Evolutionary conservation across 495 filamentous ascomycete genomes (phyloP), one percentile per base, ranked within the genome.

Genomic region (Penicillium coffeae): DNA sequence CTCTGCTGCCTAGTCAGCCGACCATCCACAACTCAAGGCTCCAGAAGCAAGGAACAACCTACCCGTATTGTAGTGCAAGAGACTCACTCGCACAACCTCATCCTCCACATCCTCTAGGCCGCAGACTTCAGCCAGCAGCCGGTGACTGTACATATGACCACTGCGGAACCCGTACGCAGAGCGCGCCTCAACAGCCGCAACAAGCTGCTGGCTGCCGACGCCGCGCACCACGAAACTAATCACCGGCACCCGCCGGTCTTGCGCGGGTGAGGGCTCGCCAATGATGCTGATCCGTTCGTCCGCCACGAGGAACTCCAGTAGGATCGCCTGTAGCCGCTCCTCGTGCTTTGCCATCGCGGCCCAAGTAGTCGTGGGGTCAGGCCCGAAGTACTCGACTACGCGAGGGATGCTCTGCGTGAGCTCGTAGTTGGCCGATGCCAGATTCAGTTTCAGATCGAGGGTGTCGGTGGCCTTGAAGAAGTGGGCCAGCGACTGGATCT

Each of bases 41-140:
- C 47, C 42, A 27, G 33, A 48, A 38, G 25, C 25, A 30, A 30
- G 25, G 25, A 30, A 30, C 14, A 45, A 20, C 78, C 76, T 56
- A 83, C 84, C 66, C 6, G 81, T 88, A 58, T 89, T 90, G 68
- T 89, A 89, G 70, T 88, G 85, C 62, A 85, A 76, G 70, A 87
- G 71, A 55, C 78, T 84, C 30, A 88, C 82, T 60, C 86, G 77
- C 13, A 87, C 75, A 15, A 89, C 81, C 1, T 84, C 86, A 51
- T 84, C 80, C 34, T 71, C 60, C 33, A 60, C 50, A 51, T 67
- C 60, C 32, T 51, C 74, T 45, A 87, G 51, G 2, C 76, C 76
- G 21, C 88, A 60, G 7, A 85, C 64, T n/a, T 85, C 78, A 34
- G 74, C 52, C 8, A 82, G 64, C 57, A 89, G 56, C 49, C 84